Evolutionary conservation across 306 rosid genomes (phyloP).

Genomic region (Hylodesmum podocarpum): DNA sequence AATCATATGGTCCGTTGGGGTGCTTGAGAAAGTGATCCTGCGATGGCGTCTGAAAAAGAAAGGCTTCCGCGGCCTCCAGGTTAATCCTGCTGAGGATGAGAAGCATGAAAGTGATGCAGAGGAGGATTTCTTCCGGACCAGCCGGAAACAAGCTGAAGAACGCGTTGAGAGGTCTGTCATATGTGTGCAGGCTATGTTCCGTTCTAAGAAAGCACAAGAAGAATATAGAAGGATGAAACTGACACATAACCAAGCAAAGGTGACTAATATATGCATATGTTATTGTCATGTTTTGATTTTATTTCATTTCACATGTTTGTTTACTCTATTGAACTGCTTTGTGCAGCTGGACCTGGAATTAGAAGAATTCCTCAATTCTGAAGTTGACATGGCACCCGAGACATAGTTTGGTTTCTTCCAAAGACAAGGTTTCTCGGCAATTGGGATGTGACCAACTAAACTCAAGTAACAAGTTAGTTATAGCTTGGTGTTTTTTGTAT

Average conservation of each 20-base stretch:
- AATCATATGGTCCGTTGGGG: conserved; percentile 93
- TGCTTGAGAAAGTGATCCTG: conserved; percentile 84
- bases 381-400: conserved; percentile 38
- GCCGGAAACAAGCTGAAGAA: conserved; percentile 86
- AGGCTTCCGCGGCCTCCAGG: conserved; percentile 94
- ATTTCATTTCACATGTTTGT: not conserved
- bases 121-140: conserved; percentile 69
- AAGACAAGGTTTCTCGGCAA: not conserved
- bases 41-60: conserved; percentile 92
- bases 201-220: conserved; percentile 89
- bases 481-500: conserved; percentile 30
- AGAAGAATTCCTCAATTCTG: conserved; percentile 57
- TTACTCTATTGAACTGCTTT: conserved; percentile 29
- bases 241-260: conserved; percentile 64
- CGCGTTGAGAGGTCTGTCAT: conserved; percentile 79
- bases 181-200: conserved; percentile 89
- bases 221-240: conserved; percentile 89
- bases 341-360: conserved; percentile 70
- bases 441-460: conserved; percentile 13
- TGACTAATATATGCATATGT: conserved; percentile 30
- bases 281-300: not conserved
- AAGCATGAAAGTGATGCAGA: conserved; percentile 58
- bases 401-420: conserved; percentile 8
- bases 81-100: conserved; percentile 47
- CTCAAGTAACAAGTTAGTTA: conserved; percentile 27